These are phyloP conservation scores for Phaeosphaeriaceae sp. DNA, from an alignment of 2,329 filamentous ascomycete genomes.

Conservation along the genomic window DNA sequence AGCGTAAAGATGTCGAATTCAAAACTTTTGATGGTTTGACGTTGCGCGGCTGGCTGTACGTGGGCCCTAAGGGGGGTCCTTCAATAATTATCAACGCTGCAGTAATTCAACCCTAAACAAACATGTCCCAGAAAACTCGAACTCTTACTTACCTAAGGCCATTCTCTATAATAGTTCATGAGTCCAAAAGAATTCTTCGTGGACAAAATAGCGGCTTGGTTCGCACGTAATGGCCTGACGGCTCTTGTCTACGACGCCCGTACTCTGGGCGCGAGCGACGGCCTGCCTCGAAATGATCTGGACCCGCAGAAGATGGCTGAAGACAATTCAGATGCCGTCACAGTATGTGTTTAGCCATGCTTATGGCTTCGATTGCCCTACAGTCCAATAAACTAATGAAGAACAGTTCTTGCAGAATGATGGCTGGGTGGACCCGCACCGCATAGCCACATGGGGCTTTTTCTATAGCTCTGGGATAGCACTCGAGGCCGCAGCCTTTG, in stretches of 20 bases:
- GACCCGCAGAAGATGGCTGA: constrained; percentile 27
- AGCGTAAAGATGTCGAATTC: constrained; percentile 9
- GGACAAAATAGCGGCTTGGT: constrained; percentile 22
- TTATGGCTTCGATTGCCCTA: constrained; percentile 2
- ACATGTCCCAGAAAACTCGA: neutral
- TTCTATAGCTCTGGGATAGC: constrained; percentile 6
- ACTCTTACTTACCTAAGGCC: neutral
- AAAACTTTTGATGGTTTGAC: constrained; percentile 11
- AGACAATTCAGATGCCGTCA: constrained; percentile 8
- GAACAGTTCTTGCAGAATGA: constrained; percentile 4
- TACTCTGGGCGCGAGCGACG: constrained; percentile 41
- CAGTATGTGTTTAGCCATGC: constrained; percentile 3
- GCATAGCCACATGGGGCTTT: constrained; percentile 8
- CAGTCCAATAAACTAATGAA: neutral
- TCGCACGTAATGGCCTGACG: constrained; percentile 29
- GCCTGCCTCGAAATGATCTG: constrained; percentile 43
- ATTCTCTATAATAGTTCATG: constrained; percentile 5
- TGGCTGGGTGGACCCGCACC: constrained; percentile 6
- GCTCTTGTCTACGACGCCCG: constrained; percentile 46
- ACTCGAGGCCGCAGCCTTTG: constrained; percentile 8
- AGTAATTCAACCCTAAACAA: neutral
- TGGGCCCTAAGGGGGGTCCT: constrained; percentile 3
- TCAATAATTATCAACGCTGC: constrained; percentile 5
- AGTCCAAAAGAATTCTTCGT: neutral
- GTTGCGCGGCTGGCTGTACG: constrained; percentile 11